phyloP scores from a whole-genome alignment of 148 eudicot species.

The Cornus florida region DNA sequence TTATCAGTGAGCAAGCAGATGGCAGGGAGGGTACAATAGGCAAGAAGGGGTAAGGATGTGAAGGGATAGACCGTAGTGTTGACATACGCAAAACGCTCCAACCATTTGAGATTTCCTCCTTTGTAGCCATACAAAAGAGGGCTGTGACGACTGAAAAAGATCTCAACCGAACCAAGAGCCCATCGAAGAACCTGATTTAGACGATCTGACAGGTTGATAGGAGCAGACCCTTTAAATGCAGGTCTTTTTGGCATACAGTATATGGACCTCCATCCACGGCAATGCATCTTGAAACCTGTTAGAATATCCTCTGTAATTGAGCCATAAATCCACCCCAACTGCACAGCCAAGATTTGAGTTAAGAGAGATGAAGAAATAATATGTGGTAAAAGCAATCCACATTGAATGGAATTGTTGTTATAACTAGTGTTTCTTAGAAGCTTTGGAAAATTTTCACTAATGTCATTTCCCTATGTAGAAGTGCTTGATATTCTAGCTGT shows the following conservation, averaged over 20 bases:
- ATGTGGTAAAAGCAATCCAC: not conserved
- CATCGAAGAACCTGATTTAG: slow-evolving; percentile 99
- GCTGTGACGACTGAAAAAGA: slow-evolving; percentile 95
- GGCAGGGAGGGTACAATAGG: slow-evolving; percentile 91
- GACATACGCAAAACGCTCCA: slow-evolving; percentile 87
- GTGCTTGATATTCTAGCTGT: not conserved
- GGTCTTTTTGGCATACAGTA: slow-evolving; percentile 93
- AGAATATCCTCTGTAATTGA: slow-evolving; percentile 97
- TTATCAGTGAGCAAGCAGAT: slow-evolving; percentile 96
- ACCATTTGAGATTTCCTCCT: slow-evolving; percentile 89
- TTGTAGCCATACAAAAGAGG: slow-evolving; percentile 85
- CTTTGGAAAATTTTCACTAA: not conserved
- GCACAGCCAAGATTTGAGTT: slow-evolving; percentile 30
- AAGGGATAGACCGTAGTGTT: slow-evolving; percentile 96
- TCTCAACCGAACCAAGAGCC: slow-evolving; percentile 99
- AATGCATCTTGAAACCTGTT: slow-evolving; percentile 99
- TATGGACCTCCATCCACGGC: slow-evolving; percentile 98
- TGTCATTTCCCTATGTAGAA: not conserved
- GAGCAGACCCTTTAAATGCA: slow-evolving; percentile 97
- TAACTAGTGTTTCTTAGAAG: not conserved
- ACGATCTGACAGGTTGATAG: slow-evolving; percentile 92
- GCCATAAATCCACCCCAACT: slow-evolving; percentile 99
- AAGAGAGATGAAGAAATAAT: not conserved
- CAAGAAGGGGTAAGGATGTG: slow-evolving; percentile 93
- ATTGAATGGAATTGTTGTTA: not conserved